Conservation (phyloP, 805 yeast genomes). For the Candida ascalaphidarum region DNA sequence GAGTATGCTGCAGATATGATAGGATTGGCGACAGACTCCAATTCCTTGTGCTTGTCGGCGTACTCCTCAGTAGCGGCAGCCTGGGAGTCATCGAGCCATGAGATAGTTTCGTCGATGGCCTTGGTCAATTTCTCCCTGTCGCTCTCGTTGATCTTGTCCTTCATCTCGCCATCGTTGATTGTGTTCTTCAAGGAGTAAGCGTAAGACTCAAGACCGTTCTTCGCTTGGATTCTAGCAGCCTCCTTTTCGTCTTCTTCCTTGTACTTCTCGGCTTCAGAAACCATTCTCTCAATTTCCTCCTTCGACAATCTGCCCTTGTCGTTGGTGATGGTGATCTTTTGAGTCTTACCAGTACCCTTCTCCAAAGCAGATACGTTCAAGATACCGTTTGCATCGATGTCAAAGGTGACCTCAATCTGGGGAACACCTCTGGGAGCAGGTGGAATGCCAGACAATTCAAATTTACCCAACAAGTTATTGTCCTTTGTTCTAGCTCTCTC, state of each 20-base stretch:
- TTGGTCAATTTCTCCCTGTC: constrained; percentile 86
- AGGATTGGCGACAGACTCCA: constrained; percentile 80
- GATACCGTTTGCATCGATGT: constrained; percentile 80
- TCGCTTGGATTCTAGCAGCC: constrained; percentile 79
- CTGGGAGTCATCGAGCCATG: constrained; percentile 78
- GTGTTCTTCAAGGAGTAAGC: constrained; percentile 65
- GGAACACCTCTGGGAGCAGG: constrained; percentile 92
- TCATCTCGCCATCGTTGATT: constrained; percentile 9
- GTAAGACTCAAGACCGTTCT: constrained; percentile 82
- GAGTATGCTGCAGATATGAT: constrained; percentile 72
- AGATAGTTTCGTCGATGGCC: constrained; percentile 78
- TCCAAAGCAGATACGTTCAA: constrained; percentile 82
- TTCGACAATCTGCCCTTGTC: constrained; percentile 91
- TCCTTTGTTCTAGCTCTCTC: constrained; percentile 93
- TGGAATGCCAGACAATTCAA: constrained; percentile 80
- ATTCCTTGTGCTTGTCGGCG: constrained; percentile 81
- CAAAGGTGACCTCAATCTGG: constrained; percentile 85
- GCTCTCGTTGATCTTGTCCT: constrained; percentile 68
- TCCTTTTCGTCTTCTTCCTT: constrained; percentile 86
- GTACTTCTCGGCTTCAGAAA: constrained; percentile 90
- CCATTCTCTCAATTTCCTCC: constrained; percentile 96
- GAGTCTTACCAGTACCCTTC: constrained; percentile 89
- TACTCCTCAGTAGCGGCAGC: constrained; percentile 88
- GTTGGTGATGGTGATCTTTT: constrained; percentile 85
- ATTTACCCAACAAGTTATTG: constrained; percentile 82